Conservation (phyloP, 2,329 filamentous ascomycete genomes). For the Sarocladium strictum region DNA sequence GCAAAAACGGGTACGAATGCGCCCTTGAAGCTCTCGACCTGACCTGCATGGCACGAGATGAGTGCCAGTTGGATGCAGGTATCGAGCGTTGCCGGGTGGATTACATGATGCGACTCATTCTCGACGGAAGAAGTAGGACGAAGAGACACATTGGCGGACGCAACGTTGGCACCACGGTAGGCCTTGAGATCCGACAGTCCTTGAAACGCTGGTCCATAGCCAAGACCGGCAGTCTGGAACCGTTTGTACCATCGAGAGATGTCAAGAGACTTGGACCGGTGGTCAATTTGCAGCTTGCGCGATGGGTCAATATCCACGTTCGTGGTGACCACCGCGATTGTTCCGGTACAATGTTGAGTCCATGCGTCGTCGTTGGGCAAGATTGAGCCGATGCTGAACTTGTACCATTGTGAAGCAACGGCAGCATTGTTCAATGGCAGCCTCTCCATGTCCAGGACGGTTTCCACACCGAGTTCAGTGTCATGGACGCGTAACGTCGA, state of each 20-base stretch:
- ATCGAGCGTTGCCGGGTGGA: slow-evolving; percentile 11
- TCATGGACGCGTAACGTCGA: no score
- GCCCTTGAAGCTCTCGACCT: slow-evolving; percentile 19
- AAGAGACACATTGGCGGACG: not conserved
- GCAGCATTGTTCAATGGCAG: not conserved
- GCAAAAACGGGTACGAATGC: slow-evolving; percentile 24
- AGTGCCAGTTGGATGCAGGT: not conserved
- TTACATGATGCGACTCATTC: slow-evolving; percentile 14
- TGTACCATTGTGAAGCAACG: not conserved
- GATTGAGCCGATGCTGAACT: slow-evolving; percentile 5
- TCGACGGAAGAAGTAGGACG: not conserved
- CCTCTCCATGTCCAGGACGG: no score
- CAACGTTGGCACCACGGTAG: not conserved
- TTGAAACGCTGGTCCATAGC: slow-evolving; percentile 3
- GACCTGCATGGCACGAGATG: slow-evolving; percentile 7
- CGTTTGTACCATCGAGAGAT: slow-evolving; percentile 1
- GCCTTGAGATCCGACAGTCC: slow-evolving; percentile 1
- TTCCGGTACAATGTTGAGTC: not conserved
- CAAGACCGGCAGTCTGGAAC: not conserved
- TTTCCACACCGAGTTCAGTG: no score
- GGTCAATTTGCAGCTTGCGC: not conserved
- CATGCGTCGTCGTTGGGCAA: not conserved
- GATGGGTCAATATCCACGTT: not conserved
- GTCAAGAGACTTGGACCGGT: slow-evolving; percentile 1
- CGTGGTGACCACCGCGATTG: not conserved